Evolutionary conservation across 495 filamentous ascomycete species (phyloP), one percentile per base, ranked within the genome.

Genomic region (Penicillium goetzii): DNA sequence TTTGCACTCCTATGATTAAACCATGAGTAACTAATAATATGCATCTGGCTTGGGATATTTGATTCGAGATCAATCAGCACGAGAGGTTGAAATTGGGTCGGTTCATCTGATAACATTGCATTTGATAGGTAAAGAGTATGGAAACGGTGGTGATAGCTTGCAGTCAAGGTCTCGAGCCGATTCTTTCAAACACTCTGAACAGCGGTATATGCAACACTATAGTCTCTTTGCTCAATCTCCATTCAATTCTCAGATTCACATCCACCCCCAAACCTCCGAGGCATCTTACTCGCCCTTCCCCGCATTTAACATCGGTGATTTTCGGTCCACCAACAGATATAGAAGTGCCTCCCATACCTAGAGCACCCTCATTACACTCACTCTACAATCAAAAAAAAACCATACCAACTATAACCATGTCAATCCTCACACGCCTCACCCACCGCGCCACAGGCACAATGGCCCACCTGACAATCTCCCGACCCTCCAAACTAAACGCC

Each of bases 401-500:
- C 43, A 47, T 12, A 9, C 21, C 7, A 11, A 12, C 7, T n/a
- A 19, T 45, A 45, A 45, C 41, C 1, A 47, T 47, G 43, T 23
- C 28, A 59, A 66, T 71, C 47, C 55, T 68, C 19, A 68, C 62
- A 47, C 63, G 38, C 56, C 38, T 68, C 28, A 58, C 65, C n/a
- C 59, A 30, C 53, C 59, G 62, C 34, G 32, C 34, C 59, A 63
- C 63, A 32, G 58, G 59, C 52, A 66, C 55, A 50, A 64, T 72
- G 58, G 68, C 68, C 21, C 58, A 61, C 26, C 56, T 70, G 11
- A 70, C 68, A 41, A 68, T 72, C 34, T 66, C 70, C 15, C 68
- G 68, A 0, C 68, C 67, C 11, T 40, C 53, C 7, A 72, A 70
- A 55, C 61, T 70, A 51, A 72, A 72, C 61, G 64, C 65, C 56